Evolutionary conservation across 1,284 basidiomycete genomes (phyloP), one percentile per base, ranked within the genome.

Genomic region (Puccinia coronata): DNA sequence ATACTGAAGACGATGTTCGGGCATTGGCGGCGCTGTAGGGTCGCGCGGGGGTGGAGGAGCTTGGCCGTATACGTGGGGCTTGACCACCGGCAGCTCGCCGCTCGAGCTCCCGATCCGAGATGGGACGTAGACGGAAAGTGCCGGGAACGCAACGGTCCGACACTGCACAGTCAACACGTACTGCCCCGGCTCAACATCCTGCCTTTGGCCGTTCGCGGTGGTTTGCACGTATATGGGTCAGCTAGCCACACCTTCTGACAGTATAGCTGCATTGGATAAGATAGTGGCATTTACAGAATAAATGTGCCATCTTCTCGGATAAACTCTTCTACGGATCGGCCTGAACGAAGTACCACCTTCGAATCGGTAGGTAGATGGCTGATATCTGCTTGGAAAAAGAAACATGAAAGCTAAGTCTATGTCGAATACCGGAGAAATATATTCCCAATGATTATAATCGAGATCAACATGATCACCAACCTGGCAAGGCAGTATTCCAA

Each of bases 261-360:
- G 31, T 11, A 51, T 9, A 51, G 31, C n/a, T 53, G 14, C 16
- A 31, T 2, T 31, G 43, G 20, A 36, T 23, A 43, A 41, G 41
- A 16, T 9, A 59, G 34, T 12, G 28, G 57, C 4, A 59, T 31
- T 73, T 73, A 75, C 73, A 75, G 16, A 41, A 41, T 39, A 34
- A 75, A 75, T 11, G 74, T 77, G 12, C 74, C 74, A 34, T 77
- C 74, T 25, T 47, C 1, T 53, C 74, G 47, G 43, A 77, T 77
- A 28, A 77, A 77, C 14, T 59, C 74, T 63, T 77, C 47, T 20
- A 47, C n/a, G 14, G 57, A 61, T 28, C 49, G 16, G 14, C 43
- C 43, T 25, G 74, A 67, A 16, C 61, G 41, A 39, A 77, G 57
- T 39, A 34, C 34, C n/a, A 77, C 74, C 39, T 61, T 63, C 3